phyloP scores from a whole-genome alignment of 2,329 filamentous ascomycete genomes.

The Blumeria graminis region DNA sequence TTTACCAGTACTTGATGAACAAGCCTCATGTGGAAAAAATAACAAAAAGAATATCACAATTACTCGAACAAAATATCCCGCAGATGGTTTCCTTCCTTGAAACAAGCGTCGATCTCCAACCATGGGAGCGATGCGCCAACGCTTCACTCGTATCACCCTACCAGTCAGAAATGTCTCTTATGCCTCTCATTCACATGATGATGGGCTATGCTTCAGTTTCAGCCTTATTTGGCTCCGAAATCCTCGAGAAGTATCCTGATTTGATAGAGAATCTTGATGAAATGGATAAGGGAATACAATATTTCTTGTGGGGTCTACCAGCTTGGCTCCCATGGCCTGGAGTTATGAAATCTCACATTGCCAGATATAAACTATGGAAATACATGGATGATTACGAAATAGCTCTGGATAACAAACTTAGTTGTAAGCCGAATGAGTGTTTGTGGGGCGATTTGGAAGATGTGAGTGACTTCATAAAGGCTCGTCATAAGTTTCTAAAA shows the following conservation, averaged over 20 bases:
- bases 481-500: constrained; percentile 19
- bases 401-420: constrained; percentile 19
- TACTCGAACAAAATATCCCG: constrained; percentile 22
- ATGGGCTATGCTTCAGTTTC: constrained; percentile 25
- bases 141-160: constrained; percentile 19
- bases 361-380: constrained; percentile 19
- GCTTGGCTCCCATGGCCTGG: constrained; percentile 28
- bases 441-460: constrained; percentile 24
- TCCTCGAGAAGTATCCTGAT: constrained; percentile 25
- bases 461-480: constrained; percentile 21
- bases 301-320: constrained; percentile 28
- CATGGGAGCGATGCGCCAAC: constrained; percentile 32
- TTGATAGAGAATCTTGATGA: constrained; percentile 29
- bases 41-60: constrained; percentile 16
- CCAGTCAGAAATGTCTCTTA: constrained; percentile 26
- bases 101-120: constrained; percentile 33
- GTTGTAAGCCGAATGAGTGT: constrained; percentile 18
- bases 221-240: constrained; percentile 26
- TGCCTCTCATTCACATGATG: constrained; percentile 29
- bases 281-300: constrained; percentile 28
- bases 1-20: constrained; percentile 19
- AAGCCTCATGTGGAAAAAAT: constrained; percentile 22
- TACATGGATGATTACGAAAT: constrained; percentile 19
- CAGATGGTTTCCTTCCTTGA: constrained; percentile 33
- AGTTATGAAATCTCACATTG: constrained; percentile 23